phyloP scores from a whole-genome alignment of 148 eudicot species.

The Amaranthus hypochondriacus region DNA sequence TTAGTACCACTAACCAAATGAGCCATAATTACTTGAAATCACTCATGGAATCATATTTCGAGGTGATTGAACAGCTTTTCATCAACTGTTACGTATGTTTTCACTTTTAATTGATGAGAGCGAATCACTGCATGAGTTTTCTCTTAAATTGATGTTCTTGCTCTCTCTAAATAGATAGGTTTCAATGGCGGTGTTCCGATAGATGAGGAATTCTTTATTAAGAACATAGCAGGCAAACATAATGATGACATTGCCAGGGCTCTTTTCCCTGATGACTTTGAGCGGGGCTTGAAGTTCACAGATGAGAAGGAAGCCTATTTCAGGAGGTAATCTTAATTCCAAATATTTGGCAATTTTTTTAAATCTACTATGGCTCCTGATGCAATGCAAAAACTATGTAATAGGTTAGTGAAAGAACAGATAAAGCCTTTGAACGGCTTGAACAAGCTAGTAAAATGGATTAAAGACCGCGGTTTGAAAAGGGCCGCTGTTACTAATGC shows the following conservation, averaged over 20 bases:
- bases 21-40: neutral
- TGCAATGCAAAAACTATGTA: neutral
- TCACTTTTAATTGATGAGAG: neutral
- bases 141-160: conserved; percentile 6
- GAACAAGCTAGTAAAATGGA: conserved; percentile 66
- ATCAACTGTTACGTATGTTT: neutral
- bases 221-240: conserved; percentile 79
- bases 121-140: neutral
- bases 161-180: conserved; percentile 55
- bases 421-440: conserved; percentile 67
- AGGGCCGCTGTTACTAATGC: conserved; percentile 97
- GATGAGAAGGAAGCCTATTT: conserved; percentile 82
- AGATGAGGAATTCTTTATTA: conserved; percentile 62
- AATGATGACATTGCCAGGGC: conserved; percentile 66
- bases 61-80: conserved; percentile 8
- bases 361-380: neutral
- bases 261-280: conserved; percentile 81
- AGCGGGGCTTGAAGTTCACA: conserved; percentile 55
- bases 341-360: neutral
- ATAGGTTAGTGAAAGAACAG: conserved; percentile 65
- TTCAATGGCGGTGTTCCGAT: conserved; percentile 79
- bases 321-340: conserved; percentile 43
- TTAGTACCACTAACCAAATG: too few species aligned
- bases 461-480: conserved; percentile 76
- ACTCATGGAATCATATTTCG: neutral